These are phyloP conservation scores for Plectranthus barbatus DNA, from an alignment of 257 asterid genomes.

Conservation along the genomic window DNA sequence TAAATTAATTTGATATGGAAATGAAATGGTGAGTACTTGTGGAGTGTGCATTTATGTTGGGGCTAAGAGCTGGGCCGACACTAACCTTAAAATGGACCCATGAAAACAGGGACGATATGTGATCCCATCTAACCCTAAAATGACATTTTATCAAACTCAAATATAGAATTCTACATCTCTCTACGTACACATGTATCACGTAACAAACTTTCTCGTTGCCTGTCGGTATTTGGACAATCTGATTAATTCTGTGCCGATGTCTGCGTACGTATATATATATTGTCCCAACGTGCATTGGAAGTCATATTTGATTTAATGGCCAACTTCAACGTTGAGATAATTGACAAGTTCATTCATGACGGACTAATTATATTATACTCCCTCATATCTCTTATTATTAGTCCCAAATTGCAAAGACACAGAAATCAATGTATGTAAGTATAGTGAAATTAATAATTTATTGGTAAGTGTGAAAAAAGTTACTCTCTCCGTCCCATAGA, in stretches of 20 bases:
- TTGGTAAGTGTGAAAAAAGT: no score
- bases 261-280: neutral
- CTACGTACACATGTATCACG: slow-evolving; percentile 43
- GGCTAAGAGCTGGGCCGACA: slow-evolving; percentile 29
- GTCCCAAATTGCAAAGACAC: no score
- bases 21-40: no score
- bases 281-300: neutral
- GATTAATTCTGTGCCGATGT: neutral
- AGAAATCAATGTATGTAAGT: no score
- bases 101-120: slow-evolving; percentile 28
- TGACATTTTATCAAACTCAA: slow-evolving; percentile 60
- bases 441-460: no score
- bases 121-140: slow-evolving; percentile 75
- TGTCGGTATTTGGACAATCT: slow-evolving; percentile 14
- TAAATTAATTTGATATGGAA: neutral
- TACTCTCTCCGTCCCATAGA: no score
- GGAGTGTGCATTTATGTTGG: slow-evolving; percentile 11
- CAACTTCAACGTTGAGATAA: neutral
- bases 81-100: slow-evolving; percentile 22
- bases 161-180: neutral
- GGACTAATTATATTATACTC: no score
- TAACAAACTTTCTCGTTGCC: slow-evolving; percentile 33
- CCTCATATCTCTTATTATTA: no score
- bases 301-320: neutral
- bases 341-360: no score